Evolutionary conservation across 352 stramenopile species (phyloP).

Genomic region (Phytophthora tubulina): DNA sequence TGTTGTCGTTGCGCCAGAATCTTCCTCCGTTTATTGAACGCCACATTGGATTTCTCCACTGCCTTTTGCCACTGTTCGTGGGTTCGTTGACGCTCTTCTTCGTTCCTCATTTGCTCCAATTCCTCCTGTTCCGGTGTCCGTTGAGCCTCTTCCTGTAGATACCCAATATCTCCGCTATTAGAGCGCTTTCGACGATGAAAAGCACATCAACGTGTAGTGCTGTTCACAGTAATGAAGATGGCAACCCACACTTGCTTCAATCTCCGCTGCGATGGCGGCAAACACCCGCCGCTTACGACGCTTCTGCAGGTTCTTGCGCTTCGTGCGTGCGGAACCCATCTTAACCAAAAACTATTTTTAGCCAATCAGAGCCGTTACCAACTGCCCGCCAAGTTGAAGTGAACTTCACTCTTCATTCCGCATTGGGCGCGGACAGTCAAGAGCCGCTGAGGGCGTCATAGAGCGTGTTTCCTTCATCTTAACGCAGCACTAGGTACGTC

Average conservation of each 20-base stretch:
- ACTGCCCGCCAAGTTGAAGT: slow-evolving; percentile 41
- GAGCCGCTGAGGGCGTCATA: slow-evolving; percentile 16
- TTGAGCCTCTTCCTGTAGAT: slow-evolving; percentile 45
- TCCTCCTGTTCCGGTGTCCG: slow-evolving; percentile 62
- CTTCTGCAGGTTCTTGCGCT: slow-evolving; percentile 86
- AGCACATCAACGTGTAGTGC: neutral
- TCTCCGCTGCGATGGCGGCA: slow-evolving; percentile 60
- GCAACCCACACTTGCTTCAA: slow-evolving; percentile 49
- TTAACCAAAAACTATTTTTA: slow-evolving; percentile 1
- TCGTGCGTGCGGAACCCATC: slow-evolving; percentile 66
- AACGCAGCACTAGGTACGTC: slow-evolving; percentile 7
- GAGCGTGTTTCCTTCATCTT: neutral
- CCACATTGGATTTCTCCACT: slow-evolving; percentile 41
- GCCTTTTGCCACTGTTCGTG: slow-evolving; percentile 66
- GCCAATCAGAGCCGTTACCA: slow-evolving; percentile 23
- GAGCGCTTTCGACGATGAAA: slow-evolving; percentile 6
- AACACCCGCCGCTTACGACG: slow-evolving; percentile 74
- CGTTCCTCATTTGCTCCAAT: slow-evolving; percentile 59
- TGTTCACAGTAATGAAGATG: neutral
- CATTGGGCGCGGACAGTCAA: slow-evolving; percentile 21
- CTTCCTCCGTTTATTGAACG: slow-evolving; percentile 59
- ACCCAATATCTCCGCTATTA: slow-evolving; percentile 14
- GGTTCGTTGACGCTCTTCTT: slow-evolving; percentile 65
- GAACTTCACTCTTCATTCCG: slow-evolving; percentile 40
- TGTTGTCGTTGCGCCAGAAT: slow-evolving; percentile 61